A percentile compares a stretch with the other conserved stretches of the same genome.
These are phyloP conservation scores for Aotearoamyces nothofagi DNA, from an alignment of 2,329 filamentous ascomycete species.

Conservation along the genomic window DNA sequence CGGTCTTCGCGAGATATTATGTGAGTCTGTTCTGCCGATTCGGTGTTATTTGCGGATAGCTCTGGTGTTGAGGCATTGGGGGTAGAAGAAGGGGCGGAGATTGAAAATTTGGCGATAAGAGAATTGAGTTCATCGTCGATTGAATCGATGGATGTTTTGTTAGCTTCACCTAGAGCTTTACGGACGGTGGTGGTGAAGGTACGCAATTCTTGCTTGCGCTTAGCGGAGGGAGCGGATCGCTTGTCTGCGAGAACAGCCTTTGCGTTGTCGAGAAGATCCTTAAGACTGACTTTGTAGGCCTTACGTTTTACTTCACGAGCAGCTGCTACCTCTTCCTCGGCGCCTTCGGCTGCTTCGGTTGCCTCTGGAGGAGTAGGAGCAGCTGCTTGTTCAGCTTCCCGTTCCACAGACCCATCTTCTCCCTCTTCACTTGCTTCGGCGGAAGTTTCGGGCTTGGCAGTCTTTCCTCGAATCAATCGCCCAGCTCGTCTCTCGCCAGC, in stretches of 20 bases:
- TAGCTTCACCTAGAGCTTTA: conserved; percentile 18
- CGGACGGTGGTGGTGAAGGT: conserved; percentile 43
- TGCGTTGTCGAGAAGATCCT: conserved; percentile 37
- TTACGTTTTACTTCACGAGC: conserved; percentile 20
- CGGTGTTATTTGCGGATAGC: background rate
- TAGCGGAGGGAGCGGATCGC: conserved; percentile 38
- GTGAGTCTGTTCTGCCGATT: conserved; percentile 1
- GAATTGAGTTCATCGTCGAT: conserved; percentile 38
- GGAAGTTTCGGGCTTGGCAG: conserved; percentile 11
- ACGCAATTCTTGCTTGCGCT: conserved; percentile 62
- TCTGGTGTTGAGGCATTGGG: conserved; percentile 8
- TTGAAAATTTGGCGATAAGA: conserved; percentile 23
- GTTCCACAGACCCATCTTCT: conserved; percentile 16
- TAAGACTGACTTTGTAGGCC: conserved; percentile 26
- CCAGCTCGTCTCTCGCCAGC: conserved; percentile 3
- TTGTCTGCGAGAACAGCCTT: conserved; percentile 42
- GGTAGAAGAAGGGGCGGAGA: conserved; percentile 5
- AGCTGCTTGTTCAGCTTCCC: conserved; percentile 11
- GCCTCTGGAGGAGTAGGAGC: conserved; percentile 2
- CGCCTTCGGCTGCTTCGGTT: conserved; percentile 10
- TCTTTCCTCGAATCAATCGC: conserved; percentile 10
- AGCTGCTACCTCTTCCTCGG: conserved; percentile 19
- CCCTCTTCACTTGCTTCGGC: conserved; percentile 13
- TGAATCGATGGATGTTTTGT: conserved; percentile 26
- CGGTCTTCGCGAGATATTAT: conserved; percentile 4